phyloP scores from a whole-genome alignment of 1,139 yeast genomes.

The Yamadazyma dendronema region DNA sequence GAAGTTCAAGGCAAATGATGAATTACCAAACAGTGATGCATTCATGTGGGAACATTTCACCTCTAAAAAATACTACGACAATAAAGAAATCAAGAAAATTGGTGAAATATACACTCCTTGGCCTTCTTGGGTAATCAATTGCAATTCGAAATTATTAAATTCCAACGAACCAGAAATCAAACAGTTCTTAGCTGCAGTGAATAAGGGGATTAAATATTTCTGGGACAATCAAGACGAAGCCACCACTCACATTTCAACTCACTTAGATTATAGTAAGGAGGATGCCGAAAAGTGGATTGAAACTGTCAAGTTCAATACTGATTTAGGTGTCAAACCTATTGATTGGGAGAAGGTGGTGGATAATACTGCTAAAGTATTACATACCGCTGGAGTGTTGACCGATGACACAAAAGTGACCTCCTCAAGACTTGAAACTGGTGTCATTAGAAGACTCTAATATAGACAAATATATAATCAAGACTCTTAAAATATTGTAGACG shows the following conservation, averaged over 20 bases:
- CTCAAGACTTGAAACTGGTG: conserved; percentile 30
- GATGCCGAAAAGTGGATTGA: conserved; percentile 81
- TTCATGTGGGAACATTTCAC: conserved; percentile 97
- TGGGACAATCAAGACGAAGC: conserved; percentile 61
- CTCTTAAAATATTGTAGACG: neutral
- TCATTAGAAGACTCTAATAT: conserved; percentile 10
- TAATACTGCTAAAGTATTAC: conserved; percentile 60
- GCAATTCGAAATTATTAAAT: conserved; percentile 33
- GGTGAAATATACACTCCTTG: conserved; percentile 94
- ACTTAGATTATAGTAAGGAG: conserved; percentile 71
- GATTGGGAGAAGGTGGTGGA: conserved; percentile 39
- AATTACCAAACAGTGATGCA: conserved; percentile 60
- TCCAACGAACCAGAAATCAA: conserved; percentile 19
- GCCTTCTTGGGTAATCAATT: conserved; percentile 90
- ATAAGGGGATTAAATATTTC: conserved; percentile 69
- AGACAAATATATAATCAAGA: too few species aligned
- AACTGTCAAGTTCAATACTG: conserved; percentile 63
- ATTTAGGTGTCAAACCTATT: conserved; percentile 41
- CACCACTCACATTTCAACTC: conserved; percentile 56
- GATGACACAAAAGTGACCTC: conserved; percentile 32
- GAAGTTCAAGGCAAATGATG: conserved; percentile 27
- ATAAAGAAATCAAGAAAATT: conserved; percentile 71
- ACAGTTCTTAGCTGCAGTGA: conserved; percentile 52
- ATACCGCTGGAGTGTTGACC: conserved; percentile 57
- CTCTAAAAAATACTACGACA: conserved; percentile 79